Evolutionary conservation across 192 early-diverging fungal species (phyloP), one percentile per base, ranked within the genome.

Genomic region (Podila minutissima): DNA sequence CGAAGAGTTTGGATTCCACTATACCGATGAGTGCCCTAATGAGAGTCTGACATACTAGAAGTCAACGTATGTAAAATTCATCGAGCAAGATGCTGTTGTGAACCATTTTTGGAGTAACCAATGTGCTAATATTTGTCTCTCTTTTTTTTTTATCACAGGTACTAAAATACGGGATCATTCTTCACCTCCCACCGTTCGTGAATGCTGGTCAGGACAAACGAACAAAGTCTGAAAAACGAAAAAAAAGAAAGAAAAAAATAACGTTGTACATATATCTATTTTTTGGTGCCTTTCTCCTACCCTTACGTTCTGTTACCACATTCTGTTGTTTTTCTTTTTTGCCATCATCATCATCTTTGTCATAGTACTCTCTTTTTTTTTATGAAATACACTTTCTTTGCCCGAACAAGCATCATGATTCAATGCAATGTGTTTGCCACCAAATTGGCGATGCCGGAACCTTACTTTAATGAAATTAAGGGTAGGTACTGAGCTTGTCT

Each of bases 21-120:
- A 88, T 74, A 94, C 92, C 1, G 86, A 90, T 35, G 86, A 91
- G 50, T 94, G 92, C 68, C 93, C 92, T 17, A 89, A 92, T 57
- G 77, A 81, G 59, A 73, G 71, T 35, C 31, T 81, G 71, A 81
- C 77, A 46, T 46, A 46, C 41, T 46, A 46, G 15, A 46, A 12
- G 41, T 46, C 41, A 13, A 17, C 41, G 41, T 46, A 46, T 46
- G 41, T 46, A 3, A 3, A 15, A 46, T 15, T 8, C 41, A 15
- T 46, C 41, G 1, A 46, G 41, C 2, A 17, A 46, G 13, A 17
- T 15, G 35, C 35, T 37, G 13, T 17, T 46, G 41, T 15, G 41
- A 12, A 15, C 41, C 4, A 3, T 46, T 46, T 2, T 8, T 46
- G 15, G 7, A 3, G 41, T 0, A 17, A 17, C 13, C 2, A 13